Base-by-base conservation (phyloP, 768 basidiomycete genomes). In the Trametes sanguinea region DNA sequence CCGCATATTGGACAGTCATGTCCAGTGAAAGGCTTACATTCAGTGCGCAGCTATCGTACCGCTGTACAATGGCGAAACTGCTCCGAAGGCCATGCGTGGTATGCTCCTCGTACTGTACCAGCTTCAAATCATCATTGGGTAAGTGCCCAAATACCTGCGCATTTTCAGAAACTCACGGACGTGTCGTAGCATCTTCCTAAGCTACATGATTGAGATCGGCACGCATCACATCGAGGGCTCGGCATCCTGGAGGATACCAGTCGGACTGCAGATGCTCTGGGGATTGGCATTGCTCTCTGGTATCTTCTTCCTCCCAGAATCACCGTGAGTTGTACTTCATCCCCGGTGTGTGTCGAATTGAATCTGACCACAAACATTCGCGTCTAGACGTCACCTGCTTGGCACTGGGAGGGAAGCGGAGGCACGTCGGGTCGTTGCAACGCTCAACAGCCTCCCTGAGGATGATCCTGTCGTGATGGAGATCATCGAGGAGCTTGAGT, bases 301-400 rank as follows among this genome's bases (percentile, higher is more conserved):
- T 13, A 83, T 90, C 51, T 83, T 90, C 72, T 88, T 88, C 80
- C 76, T 92, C 1, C 89, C 90, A 2, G 90, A 92, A 68, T 90
- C 88, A 3, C 90, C 90, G 85, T 87, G 72, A 17, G 86, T 78
- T 40, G 16, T 30, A 11, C 39, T 29, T 55, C 13, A 13, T 7
- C 43, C 14, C 29, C 3, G 4, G 3, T 8, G 1, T 54, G 37
- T 22, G 14, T 14, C n/a, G 42, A 43, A 43, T 29, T 14, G 7
- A 29, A n/a, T 29, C 37, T 4, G 10, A 44, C 60, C 22, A 44
- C 30, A 16, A 3, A 17, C 43, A 5, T 16, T 6, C 11, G 16
- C n/a, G 4, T 6, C 16, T 5, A 88, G 87, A 22, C 88, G 89
- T 68, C 87, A 89, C 65, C 78, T 90, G n/a, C 77, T 91, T 11